Evolutionary conservation across 805 yeast genomes (phyloP), one percentile per base, ranked within the genome.

Genomic region (Monosporozyma solicola): DNA sequence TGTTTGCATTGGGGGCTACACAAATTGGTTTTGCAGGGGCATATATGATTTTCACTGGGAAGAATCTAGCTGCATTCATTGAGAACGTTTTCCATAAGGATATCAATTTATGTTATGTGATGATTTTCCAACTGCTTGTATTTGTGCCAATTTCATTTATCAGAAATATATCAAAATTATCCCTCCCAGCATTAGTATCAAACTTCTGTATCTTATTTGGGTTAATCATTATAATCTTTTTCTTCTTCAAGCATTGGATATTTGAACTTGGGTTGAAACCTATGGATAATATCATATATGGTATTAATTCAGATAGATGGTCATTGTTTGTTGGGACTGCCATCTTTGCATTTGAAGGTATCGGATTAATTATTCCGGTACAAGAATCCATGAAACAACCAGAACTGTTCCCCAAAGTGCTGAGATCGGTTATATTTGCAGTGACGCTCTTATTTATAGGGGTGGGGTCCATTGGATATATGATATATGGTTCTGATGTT

Each of bases 281-380:
- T 0, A 82, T 82, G 1, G 73, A 72, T 8, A 82, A 79, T 2
- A 73, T 85, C 33, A 72, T 73, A 24, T 66, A 68, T 49, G 64
- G 69, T 35, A 77, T 85, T 69, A 85, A 85, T 65, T 55, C 71
- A 32, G 72, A 75, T 4, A 75, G 75, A 50, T 86, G 87, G 75
- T 80, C 92, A 0, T 68, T 87, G 48, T 86, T 86, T 62, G 82
- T 86, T 50, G 95, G 95, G 8, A 87, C 87, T 6, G 91, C 92
- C 2, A 86, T 87, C 32, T 87, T 87, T 72, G 89, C 94, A n/a
- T 87, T 85, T 63, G 95, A 87, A 70, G 95, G 95, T 1, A 85
- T 87, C 53, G 94, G 95, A 0, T 72, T 87, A 48, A 84, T 87
- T 49, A 83, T 87, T 25, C 95, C 95, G 0, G 84, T 87, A 51